Base-by-base conservation (phyloP, 2,329 filamentous ascomycete species). In the Ploettnerulaceae sp. region DNA sequence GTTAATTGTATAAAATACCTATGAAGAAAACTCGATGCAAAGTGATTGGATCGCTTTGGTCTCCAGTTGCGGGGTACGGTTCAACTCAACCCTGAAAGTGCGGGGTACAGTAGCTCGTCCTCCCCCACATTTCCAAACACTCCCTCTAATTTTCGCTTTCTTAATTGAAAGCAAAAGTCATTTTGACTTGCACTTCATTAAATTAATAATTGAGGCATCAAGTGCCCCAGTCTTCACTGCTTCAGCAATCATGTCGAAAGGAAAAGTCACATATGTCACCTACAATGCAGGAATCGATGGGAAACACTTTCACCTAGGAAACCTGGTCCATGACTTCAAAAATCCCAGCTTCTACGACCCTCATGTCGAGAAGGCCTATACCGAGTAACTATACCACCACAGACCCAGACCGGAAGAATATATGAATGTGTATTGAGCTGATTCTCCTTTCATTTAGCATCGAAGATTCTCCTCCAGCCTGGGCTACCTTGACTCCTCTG, bases 261-360 rank as follows among this genome's bases (percentile, higher is more conserved):
- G 12, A 29, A 51, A 51, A 25, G 47, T 38, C 8, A 55, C 54
- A 8, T 55, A 57, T 37, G 28, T 52, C 29, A 55, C 54, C 9
- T 58, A 58, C 44, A 54, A 53, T 45, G 33, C 44, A 11, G 54
- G 56, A 22, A 22, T 53, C 15, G 47, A 53, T 33, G 43, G 45
- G 12, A 57, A 57, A 26, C 38, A 57, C 25, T 39, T 58, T 22
- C 54, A 57, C 35, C 46, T 58, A 5, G 54, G 56, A 37, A 58
- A 57, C 31, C 51, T 58, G 12, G 54, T 56, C 12, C 54, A 58
- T 42, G 50, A 57, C 36, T 52, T 45, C 37, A 39, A 53, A 17
- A 28, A 54, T 14, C 56, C 56, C 3, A 50, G 42, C 3, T 34
- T 36, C 12, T 41, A 52, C 31, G 56, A 58, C 5, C 56, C 56